Percentiles rank a stretch among this genome's conserved stretches.
These are phyloP conservation scores for Mycena albidolilacea DNA, from an alignment of 768 basidiomycete genomes.

Conservation along the genomic window DNA sequence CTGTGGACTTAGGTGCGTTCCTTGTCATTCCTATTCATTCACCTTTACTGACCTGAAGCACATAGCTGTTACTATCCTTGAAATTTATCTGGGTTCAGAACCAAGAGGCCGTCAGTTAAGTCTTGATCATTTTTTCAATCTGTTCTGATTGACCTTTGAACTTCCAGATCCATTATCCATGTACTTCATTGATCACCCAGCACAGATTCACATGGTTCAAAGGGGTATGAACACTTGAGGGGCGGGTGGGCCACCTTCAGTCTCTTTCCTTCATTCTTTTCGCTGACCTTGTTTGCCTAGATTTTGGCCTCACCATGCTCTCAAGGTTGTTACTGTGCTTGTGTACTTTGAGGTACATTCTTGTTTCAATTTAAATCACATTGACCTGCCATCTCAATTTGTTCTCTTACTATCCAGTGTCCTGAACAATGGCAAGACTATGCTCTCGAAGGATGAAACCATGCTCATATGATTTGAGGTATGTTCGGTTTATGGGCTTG, in stretches of 20 bases:
- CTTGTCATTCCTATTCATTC: no score
- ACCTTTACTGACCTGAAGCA: no score
- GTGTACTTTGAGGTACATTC: slow-evolving; percentile 4
- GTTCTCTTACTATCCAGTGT: slow-evolving; percentile 10
- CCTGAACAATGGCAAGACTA: no score
- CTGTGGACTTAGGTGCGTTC: no score
- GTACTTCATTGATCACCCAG: no score
- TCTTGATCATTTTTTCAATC: slow-evolving; percentile 21
- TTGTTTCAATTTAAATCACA: slow-evolving; percentile 7
- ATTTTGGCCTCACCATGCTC: no score
- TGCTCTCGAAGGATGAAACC: no score
- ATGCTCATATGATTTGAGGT: no score
- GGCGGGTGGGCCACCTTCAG: slow-evolving; percentile 6
- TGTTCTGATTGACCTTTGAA: slow-evolving; percentile 19
- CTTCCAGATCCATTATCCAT: slow-evolving; percentile 20
- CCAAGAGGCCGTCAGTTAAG: slow-evolving; percentile 15
- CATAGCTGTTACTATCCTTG: slow-evolving; percentile 13
- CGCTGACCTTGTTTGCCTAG: slow-evolving; percentile 16
- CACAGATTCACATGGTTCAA: slow-evolving; percentile 17
- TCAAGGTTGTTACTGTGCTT: slow-evolving; percentile 3
- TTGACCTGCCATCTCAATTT: slow-evolving; percentile 3
- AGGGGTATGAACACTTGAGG: slow-evolving; percentile 10
- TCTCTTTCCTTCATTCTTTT: slow-evolving; percentile 14
- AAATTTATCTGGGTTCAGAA: slow-evolving; percentile 21
- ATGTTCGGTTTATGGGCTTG: no score